Percentiles rank a stretch among this genome's conserved stretches.
Evolutionary conservation across 1,284 basidiomycete genomes (phyloP).

Genomic region (Ceratobasidium sp.): DNA sequence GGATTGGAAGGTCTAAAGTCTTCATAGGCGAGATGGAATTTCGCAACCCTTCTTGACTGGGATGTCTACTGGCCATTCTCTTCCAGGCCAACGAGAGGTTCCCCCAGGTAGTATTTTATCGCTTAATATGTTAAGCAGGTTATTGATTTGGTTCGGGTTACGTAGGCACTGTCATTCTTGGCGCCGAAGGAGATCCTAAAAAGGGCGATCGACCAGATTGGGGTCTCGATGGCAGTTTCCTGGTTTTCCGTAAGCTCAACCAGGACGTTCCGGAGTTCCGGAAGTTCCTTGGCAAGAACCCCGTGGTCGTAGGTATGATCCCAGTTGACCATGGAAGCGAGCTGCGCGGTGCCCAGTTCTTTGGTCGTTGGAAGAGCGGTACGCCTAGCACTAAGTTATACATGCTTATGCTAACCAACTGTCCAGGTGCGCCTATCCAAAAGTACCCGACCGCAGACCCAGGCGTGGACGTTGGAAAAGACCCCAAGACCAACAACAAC

Average conservation of each 20-base stretch:
- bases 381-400: neutral
- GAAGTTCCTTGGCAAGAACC: slow-evolving; percentile 39
- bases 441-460: neutral
- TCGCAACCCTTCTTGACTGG: slow-evolving; percentile 11
- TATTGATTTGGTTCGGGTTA: neutral
- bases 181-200: neutral
- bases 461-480: neutral
- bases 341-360: slow-evolving; percentile 48
- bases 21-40: slow-evolving; percentile 27
- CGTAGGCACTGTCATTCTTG: neutral
- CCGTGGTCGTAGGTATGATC: slow-evolving; percentile 23
- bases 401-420: neutral
- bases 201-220: slow-evolving; percentile 41
- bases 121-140: neutral
- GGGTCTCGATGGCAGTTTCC: slow-evolving; percentile 49
- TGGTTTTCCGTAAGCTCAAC: slow-evolving; percentile 50
- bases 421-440: slow-evolving; percentile 16
- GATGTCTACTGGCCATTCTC: neutral
- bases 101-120: neutral
- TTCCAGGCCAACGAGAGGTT: neutral
- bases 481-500: slow-evolving; percentile 6
- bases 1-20: neutral
- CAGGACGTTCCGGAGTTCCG: slow-evolving; percentile 52
- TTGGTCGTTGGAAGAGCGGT: slow-evolving; percentile 50
- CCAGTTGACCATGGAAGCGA: slow-evolving; percentile 21